Evolutionary conservation across 805 yeast genomes (phyloP).

Genomic region (Barnettozyma vustinii): DNA sequence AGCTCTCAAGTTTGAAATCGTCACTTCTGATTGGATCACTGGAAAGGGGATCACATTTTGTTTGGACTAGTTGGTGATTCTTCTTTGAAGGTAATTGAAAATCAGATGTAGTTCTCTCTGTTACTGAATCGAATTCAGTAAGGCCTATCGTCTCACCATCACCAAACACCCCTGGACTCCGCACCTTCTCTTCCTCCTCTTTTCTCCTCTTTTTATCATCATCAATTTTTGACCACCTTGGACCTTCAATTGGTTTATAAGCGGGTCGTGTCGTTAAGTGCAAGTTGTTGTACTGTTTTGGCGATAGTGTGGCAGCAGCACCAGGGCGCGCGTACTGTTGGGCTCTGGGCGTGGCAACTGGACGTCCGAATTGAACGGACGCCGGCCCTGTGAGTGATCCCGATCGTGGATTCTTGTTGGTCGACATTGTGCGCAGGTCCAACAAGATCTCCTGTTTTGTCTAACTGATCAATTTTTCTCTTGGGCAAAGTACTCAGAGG

Average conservation of each 20-base stretch:
- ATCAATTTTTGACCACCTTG: neutral
- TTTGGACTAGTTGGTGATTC: neutral
- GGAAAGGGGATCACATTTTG: neutral
- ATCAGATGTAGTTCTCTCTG: neutral
- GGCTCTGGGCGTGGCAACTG: neutral
- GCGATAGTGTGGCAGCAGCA: neutral
- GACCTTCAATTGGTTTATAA: neutral
- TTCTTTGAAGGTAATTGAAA: neutral
- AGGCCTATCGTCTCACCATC: no score
- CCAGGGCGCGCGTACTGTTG: neutral
- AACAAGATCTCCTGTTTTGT: no score
- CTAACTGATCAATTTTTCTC: no score
- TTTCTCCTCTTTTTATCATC: neutral
- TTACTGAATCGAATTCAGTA: neutral
- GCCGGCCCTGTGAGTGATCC: neutral
- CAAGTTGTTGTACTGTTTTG: neutral
- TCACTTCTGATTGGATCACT: neutral
- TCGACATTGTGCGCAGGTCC: neutral
- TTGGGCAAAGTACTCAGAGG: no score
- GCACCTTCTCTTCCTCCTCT: neutral
- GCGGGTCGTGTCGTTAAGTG: neutral
- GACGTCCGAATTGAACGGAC: neutral
- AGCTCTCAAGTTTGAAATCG: neutral
- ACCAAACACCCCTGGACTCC: neutral
- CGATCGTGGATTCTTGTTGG: neutral